Conservation (phyloP, 345 rosid genomes). For the Lepidium aucheri region DNA sequence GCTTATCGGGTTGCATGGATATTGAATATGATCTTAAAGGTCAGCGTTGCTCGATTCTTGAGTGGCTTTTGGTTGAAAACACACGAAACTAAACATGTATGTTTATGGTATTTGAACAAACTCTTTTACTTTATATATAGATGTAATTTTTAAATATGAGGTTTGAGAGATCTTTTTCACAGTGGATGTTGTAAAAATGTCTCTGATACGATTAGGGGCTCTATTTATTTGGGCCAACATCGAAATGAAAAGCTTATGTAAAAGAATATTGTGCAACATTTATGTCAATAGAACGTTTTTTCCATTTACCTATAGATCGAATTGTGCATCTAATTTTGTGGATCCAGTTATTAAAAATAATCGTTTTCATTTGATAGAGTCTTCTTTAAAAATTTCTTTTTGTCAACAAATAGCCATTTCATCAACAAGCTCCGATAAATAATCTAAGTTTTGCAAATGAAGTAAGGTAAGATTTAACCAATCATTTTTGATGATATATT, state of each 20-base stretch:
- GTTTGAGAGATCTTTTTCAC: neutral
- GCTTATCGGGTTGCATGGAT: constrained; percentile 59
- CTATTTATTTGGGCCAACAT: neutral
- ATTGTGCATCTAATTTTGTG: no score
- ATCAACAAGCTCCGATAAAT: no score
- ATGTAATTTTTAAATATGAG: neutral
- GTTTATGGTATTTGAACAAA: neutral
- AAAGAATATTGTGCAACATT: neutral
- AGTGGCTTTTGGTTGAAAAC: neutral
- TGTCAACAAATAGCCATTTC: no score
- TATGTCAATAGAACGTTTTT: neutral
- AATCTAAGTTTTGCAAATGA: no score
- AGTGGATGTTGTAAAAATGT: constrained; percentile 6
- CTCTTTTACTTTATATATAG: neutral
- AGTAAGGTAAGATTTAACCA: no score
- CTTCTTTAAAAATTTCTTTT: no score
- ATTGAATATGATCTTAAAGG: constrained; percentile 14
- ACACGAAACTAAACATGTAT: neutral
- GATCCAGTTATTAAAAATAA: no score
- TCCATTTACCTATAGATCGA: no score
- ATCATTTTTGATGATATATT: no score
- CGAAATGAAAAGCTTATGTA: neutral
- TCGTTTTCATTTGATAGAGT: no score
- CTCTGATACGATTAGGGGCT: neutral
- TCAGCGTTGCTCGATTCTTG: neutral